These are phyloP conservation scores for Globisporangium mamillatum DNA, from an alignment of 352 stramenopile species.

Conservation along the genomic window DNA sequence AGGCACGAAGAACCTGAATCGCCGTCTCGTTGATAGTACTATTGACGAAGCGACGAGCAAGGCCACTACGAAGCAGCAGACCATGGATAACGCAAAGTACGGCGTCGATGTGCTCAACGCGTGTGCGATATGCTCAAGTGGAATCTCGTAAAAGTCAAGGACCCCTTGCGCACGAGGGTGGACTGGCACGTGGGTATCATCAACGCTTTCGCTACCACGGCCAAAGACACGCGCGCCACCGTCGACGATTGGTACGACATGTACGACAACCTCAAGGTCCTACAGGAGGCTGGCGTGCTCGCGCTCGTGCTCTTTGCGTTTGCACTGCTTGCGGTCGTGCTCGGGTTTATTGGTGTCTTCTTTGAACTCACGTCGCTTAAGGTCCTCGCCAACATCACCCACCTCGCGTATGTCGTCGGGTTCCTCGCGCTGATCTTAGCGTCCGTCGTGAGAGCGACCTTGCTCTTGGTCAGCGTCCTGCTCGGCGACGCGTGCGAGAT, in stretches of 20 bases:
- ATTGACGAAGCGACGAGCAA: conserved; percentile 28
- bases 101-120: conserved; percentile 32
- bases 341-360: conserved; percentile 65
- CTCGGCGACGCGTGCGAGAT: conserved; percentile 62
- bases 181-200: conserved; percentile 30
- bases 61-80: conserved; percentile 30
- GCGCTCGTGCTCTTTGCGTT: conserved; percentile 51
- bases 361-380: conserved; percentile 63
- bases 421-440: conserved; percentile 63
- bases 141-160: conserved; percentile 36
- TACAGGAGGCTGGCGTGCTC: conserved; percentile 40
- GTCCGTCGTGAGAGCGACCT: conserved; percentile 56
- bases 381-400: conserved; percentile 62
- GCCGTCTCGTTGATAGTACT: not conserved
- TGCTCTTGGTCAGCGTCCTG: conserved; percentile 52
- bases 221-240: conserved; percentile 28
- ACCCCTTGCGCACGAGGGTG: conserved; percentile 32
- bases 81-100: conserved; percentile 31
- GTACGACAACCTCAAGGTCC: conserved; percentile 44
- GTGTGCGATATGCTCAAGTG: conserved; percentile 32
- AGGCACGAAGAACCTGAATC: not conserved
- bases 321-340: conserved; percentile 38
- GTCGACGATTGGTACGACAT: conserved; percentile 30
- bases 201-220: conserved; percentile 9
- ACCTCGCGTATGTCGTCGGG: conserved; percentile 65